Evolutionary conservation across 2,329 filamentous ascomycete genomes (phyloP).

Genomic region (Hymenoscyphus occultus): DNA sequence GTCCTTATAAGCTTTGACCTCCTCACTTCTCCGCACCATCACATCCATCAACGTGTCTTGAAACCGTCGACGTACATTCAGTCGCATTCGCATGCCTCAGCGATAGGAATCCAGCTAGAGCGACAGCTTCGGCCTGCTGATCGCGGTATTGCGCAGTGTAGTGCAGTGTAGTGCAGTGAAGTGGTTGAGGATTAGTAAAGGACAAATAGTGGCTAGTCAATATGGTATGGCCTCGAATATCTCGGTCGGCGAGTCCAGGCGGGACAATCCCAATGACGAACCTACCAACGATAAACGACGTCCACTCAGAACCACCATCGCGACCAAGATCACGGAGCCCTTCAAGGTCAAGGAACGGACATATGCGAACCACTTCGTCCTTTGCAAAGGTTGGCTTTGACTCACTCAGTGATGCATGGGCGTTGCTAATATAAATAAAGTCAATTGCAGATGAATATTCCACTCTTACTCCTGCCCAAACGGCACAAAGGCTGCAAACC

Average conservation of each 20-base stretch:
- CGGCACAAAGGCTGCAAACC: constrained; percentile 72
- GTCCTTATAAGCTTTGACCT: neutral
- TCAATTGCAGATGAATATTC: constrained; percentile 56
- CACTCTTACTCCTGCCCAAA: constrained; percentile 72
- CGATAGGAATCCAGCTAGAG: constrained; percentile 24
- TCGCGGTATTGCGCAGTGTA: constrained; percentile 22
- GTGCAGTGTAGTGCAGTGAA: constrained; percentile 3
- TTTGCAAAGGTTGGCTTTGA: constrained; percentile 33
- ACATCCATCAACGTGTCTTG: neutral
- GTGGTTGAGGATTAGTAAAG: constrained; percentile 1
- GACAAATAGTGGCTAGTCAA: constrained; percentile 12
- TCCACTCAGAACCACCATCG: constrained; percentile 28
- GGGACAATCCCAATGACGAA: constrained; percentile 32
- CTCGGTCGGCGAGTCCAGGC: constrained; percentile 32
- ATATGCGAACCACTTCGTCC: constrained; percentile 34
- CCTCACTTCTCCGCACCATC: neutral
- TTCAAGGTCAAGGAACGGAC: constrained; percentile 29
- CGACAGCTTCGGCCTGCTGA: constrained; percentile 37
- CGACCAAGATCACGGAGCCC: constrained; percentile 22
- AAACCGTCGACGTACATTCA: neutral
- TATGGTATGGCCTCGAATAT: constrained; percentile 36
- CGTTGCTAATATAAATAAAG: constrained; percentile 20
- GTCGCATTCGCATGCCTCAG: constrained; percentile 34
- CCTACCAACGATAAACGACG: constrained; percentile 27
- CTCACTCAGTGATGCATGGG: too few relatives aligned